A percentile compares a stretch with the other conserved stretches of the same genome.
Conservation (phyloP, 805 yeast species). For the Wickerhamomyces chaumierensis region DNA sequence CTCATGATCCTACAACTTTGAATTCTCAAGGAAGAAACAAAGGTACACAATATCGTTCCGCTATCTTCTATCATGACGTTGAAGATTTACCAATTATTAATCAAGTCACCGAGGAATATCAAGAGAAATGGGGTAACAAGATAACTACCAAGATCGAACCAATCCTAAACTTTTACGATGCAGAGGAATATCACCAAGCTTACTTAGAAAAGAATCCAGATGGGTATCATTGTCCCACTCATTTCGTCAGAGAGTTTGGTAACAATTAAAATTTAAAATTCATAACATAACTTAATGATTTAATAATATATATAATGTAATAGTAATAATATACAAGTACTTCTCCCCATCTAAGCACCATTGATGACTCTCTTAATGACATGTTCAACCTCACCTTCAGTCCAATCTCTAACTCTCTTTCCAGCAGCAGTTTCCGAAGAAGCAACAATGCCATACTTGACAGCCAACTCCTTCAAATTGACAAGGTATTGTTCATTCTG, state of each 20-base stretch:
- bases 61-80: conserved; percentile 49
- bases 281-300: too few species aligned
- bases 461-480: conserved; percentile 33
- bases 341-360: too few species aligned
- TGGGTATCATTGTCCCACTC: conserved; percentile 89
- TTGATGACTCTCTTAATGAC: conserved; percentile 35
- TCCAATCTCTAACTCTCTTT: conserved; percentile 56
- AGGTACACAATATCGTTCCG: conserved; percentile 89
- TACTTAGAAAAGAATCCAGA: conserved; percentile 71
- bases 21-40: conserved; percentile 78
- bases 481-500: conserved; percentile 22
- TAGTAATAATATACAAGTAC: too few species aligned
- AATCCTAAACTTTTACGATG: conserved; percentile 68
- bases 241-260: conserved; percentile 54
- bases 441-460: conserved; percentile 31
- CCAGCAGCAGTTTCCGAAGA: conserved; percentile 32
- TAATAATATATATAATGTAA: too few species aligned
- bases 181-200: conserved; percentile 89
- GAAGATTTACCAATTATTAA: conserved; percentile 35
- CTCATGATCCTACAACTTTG: conserved; percentile 87
- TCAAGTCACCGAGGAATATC: conserved; percentile 39
- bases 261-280: too few species aligned
- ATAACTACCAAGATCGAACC: conserved; percentile 67
- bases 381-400: conserved; percentile 34
- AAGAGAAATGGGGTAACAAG: conserved; percentile 56